Conservation (phyloP, 768 basidiomycete genomes). For the Trichaptum fuscoviolaceum region DNA sequence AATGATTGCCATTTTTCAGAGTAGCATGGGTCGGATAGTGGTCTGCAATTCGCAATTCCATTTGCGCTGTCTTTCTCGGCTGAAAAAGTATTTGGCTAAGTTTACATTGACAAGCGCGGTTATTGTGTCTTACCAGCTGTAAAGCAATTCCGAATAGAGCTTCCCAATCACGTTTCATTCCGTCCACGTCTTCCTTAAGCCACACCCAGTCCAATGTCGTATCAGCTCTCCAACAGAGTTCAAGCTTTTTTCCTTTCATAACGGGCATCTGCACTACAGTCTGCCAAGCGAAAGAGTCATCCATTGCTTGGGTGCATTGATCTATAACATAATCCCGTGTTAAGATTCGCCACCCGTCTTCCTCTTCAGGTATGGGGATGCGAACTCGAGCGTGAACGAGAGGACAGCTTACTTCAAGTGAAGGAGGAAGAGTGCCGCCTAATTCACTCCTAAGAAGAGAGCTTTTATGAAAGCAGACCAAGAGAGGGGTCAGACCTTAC, state of each 20-base stretch:
- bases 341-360: slow-evolving; percentile 45
- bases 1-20: slow-evolving; percentile 38
- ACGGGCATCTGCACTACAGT: slow-evolving; percentile 50
- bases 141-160: slow-evolving; percentile 74
- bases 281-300: slow-evolving; percentile 55
- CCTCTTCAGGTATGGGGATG: slow-evolving; percentile 58
- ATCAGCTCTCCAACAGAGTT: slow-evolving; percentile 74
- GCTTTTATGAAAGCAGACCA: slow-evolving; percentile 4
- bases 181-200: slow-evolving; percentile 61
- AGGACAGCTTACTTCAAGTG: slow-evolving; percentile 69
- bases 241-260: slow-evolving; percentile 50
- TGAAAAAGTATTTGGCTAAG: slow-evolving; percentile 17
- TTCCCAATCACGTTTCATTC: slow-evolving; percentile 59
- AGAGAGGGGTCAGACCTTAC: slow-evolving; percentile 30
- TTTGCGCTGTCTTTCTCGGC: slow-evolving; percentile 41
- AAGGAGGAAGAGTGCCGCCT: slow-evolving; percentile 64
- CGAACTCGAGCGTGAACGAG: slow-evolving; percentile 59
- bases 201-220: slow-evolving; percentile 85
- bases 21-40: slow-evolving; percentile 51
- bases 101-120: slow-evolving; percentile 7
- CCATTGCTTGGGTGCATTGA: slow-evolving; percentile 54
- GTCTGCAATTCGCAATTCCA: slow-evolving; percentile 71
- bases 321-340: slow-evolving; percentile 56
- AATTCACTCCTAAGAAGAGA: slow-evolving; percentile 52
- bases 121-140: slow-evolving; percentile 48